Evolutionary conservation across 257 asterid genomes (phyloP), one percentile per base, ranked within the genome.

Genomic region (Gentiana dahurica): DNA sequence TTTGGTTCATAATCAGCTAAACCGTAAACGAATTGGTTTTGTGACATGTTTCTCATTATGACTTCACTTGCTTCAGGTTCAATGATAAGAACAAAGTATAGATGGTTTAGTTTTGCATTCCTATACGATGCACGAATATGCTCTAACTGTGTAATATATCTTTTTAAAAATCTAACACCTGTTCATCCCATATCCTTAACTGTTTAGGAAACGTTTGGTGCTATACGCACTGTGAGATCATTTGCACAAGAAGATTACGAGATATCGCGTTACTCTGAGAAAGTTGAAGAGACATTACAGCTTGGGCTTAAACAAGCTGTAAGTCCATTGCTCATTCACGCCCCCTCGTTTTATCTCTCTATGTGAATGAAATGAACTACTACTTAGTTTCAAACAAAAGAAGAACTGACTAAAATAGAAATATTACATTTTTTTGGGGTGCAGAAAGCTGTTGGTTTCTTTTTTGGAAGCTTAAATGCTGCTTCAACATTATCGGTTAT

Each of bases 281-380:
- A 86, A 67, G 90, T 86, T 51, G 87, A 81, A 2, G 95, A 86
- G 69, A 81, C 95, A 36, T 70, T 86, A 71, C 70, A 77, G 58
- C 94, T 86, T 52, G 95, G 95, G 55, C 80, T 86, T 50, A 78
- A 59, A 69, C 95, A 83, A 72, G 93, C 95, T 55, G 95, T 83
- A 72, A 77, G 95, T 80, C n/a, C 63, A 64, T 51, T 1, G 8
- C 58, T 50, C 49, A 46, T 45, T 13, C 59, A 34, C 41, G 54
- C 69, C 58, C 58, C 54, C 57, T 56, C 51, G 44, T 44, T 24
- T 24, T 24, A 24, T 35, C 36, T 53, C 59, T 12, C 6, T n/a
- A 57, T 35, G 15, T 2, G 46, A 36, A 50, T 5, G 7, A 49
- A n/a, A 10, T n/a, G 0, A 3, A 35, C 36, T 47, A 12, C 34